Evolutionary conservation across 805 yeast genomes (phyloP).

Genomic region (Candida koratica): DNA sequence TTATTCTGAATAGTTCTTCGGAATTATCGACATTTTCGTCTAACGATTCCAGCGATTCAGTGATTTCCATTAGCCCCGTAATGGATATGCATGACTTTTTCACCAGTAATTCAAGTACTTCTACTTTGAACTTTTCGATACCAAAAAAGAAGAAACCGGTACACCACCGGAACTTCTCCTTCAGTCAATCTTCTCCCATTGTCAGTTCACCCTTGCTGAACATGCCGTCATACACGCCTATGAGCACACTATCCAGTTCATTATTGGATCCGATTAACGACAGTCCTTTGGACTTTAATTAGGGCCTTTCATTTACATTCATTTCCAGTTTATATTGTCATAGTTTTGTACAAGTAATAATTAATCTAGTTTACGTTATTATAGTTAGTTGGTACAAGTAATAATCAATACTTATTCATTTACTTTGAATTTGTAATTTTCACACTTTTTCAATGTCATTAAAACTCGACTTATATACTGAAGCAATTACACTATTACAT

Average conservation of each 20-base stretch:
- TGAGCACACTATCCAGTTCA: conserved; percentile 15
- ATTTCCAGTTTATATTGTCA: too few relatives aligned
- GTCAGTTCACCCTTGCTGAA: conserved; percentile 36
- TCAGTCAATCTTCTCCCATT: conserved; percentile 22
- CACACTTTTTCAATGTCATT: too few relatives aligned
- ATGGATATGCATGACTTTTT: conserved; percentile 16
- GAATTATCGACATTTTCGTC: conserved; percentile 17
- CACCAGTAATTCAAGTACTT: conserved; percentile 7
- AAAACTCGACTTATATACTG: too few relatives aligned
- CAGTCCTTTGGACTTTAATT: conserved; percentile 33
- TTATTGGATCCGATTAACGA: conserved; percentile 37
- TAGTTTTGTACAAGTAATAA: too few relatives aligned
- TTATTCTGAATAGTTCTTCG: conserved; percentile 18
- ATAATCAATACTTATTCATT: too few relatives aligned
- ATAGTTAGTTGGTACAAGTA: too few relatives aligned
- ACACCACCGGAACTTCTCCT: too few relatives aligned
- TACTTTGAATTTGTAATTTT: too few relatives aligned
- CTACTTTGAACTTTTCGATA: conserved; percentile 7
- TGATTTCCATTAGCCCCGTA: conserved; percentile 25
- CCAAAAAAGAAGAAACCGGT: conserved; percentile 8
- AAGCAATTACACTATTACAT: too few relatives aligned
- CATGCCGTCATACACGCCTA: conserved; percentile 27
- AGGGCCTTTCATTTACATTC: too few relatives aligned
- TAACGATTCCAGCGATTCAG: conserved; percentile 14
- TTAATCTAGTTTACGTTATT: too few relatives aligned